Percentiles rank a stretch among this genome's conserved stretches.
phyloP scores from a whole-genome alignment of 2,329 filamentous ascomycete genomes.

The Calonectria hawksworthii region DNA sequence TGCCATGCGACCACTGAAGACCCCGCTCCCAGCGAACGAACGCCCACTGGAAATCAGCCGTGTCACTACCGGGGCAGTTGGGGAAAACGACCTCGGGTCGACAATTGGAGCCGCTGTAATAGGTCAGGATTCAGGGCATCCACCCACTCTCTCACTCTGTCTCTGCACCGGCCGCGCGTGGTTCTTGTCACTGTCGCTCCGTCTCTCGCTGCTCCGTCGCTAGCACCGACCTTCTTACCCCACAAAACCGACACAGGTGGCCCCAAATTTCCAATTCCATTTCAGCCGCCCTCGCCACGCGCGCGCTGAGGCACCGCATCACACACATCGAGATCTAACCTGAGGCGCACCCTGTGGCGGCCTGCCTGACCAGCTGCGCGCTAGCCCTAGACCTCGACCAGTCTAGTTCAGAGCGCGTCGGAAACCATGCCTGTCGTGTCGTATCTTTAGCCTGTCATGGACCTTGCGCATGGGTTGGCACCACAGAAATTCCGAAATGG shows the following conservation, averaged over 20 bases:
- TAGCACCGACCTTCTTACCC: not conserved
- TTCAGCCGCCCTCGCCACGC: not conserved
- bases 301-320: not conserved
- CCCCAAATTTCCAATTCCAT: not conserved
- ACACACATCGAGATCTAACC: not conserved
- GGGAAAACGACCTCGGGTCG: not conserved
- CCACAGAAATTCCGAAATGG: not conserved
- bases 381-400: slow-evolving; percentile 14
- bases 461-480: not conserved
- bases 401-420: not conserved
- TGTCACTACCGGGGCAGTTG: not conserved
- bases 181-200: not conserved
- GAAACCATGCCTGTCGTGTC: not conserved
- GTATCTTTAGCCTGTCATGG: not conserved
- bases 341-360: not conserved
- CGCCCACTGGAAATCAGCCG: slow-evolving; percentile 9
- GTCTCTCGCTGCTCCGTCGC: not conserved
- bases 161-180: not conserved
- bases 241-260: not conserved
- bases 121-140: not conserved
- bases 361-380: not conserved
- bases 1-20: slow-evolving; percentile 9
- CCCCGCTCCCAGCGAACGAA: slow-evolving; percentile 12
- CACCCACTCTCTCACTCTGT: no score
- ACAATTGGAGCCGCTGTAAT: slow-evolving; percentile 12